phyloP scores from a whole-genome alignment of 805 yeast species.

The Schizosaccharomyces lindneri region DNA sequence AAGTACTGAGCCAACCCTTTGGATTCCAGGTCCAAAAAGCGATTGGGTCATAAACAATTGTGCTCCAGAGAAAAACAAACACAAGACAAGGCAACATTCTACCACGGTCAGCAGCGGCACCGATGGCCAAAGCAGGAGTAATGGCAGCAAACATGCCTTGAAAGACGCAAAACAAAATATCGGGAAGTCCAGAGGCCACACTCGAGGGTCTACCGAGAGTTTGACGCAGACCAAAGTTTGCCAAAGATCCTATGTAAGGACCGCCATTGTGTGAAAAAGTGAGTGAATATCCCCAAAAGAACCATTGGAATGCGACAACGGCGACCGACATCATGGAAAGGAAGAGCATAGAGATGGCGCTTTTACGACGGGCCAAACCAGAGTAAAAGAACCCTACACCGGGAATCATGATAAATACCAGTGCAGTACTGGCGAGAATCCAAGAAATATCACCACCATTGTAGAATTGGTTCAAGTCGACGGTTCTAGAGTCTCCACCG shows the following conservation, averaged over 20 bases:
- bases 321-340: constrained; percentile 76
- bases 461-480: constrained; percentile 32
- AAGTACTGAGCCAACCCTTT: constrained; percentile 60
- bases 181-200: constrained; percentile 46
- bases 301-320: constrained; percentile 80
- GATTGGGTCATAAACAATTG: constrained; percentile 83
- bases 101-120: constrained; percentile 96
- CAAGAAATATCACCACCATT: constrained; percentile 51
- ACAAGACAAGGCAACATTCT: constrained; percentile 91
- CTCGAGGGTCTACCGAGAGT: constrained; percentile 63
- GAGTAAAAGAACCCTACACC: constrained; percentile 86
- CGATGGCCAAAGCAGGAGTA: constrained; percentile 81
- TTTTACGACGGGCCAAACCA: constrained; percentile 83
- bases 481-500: constrained; percentile 45
- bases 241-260: constrained; percentile 55
- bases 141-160: constrained; percentile 94
- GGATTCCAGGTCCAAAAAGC: constrained; percentile 97
- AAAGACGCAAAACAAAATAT: constrained; percentile 66
- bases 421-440: constrained; percentile 48
- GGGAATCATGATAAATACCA: constrained; percentile 92
- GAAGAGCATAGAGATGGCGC: constrained; percentile 85
- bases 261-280: constrained; percentile 52
- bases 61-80: constrained; percentile 78
- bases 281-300: constrained; percentile 91
- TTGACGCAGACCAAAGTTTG: constrained; percentile 54